Evolutionary conservation across 495 filamentous ascomycete species (phyloP).

Genomic region (Beverwykella pulmonaria): DNA sequence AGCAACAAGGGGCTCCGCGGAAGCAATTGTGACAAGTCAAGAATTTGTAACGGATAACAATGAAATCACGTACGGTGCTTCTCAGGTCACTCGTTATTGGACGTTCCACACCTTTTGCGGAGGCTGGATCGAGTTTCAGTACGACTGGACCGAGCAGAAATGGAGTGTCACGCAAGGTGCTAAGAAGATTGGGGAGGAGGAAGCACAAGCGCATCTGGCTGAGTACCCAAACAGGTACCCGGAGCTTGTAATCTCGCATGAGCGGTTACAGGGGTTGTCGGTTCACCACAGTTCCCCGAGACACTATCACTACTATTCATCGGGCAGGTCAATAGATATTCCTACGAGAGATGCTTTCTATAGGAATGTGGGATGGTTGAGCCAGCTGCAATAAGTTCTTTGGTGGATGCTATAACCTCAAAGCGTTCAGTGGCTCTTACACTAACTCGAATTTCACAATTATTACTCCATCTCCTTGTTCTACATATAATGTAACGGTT

Average conservation of each 20-base stretch:
- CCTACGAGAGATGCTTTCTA: slow-evolving; percentile 10
- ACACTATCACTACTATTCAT: neutral
- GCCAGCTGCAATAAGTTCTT: no score
- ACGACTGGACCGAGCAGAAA: neutral
- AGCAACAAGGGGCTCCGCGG: neutral
- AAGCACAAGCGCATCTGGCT: neutral
- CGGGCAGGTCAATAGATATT: neutral
- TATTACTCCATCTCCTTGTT: no score
- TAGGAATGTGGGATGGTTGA: slow-evolving; percentile 10
- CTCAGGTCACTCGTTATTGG: neutral
- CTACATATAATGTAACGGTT: no score
- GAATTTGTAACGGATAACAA: neutral
- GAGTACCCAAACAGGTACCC: neutral
- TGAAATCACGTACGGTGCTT: neutral
- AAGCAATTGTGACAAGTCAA: neutral
- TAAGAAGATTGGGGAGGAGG: slow-evolving; percentile 8
- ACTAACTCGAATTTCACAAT: no score
- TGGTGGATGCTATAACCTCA: no score
- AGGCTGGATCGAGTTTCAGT: slow-evolving; percentile 18
- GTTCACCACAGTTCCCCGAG: neutral
- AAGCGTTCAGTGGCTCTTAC: no score
- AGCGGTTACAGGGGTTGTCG: neutral
- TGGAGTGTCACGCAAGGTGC: slow-evolving; percentile 18
- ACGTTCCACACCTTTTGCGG: slow-evolving; percentile 14
- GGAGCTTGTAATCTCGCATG: neutral